Base-by-base conservation (phyloP, 768 basidiomycete genomes). In the Fistulinella prunicolor region DNA sequence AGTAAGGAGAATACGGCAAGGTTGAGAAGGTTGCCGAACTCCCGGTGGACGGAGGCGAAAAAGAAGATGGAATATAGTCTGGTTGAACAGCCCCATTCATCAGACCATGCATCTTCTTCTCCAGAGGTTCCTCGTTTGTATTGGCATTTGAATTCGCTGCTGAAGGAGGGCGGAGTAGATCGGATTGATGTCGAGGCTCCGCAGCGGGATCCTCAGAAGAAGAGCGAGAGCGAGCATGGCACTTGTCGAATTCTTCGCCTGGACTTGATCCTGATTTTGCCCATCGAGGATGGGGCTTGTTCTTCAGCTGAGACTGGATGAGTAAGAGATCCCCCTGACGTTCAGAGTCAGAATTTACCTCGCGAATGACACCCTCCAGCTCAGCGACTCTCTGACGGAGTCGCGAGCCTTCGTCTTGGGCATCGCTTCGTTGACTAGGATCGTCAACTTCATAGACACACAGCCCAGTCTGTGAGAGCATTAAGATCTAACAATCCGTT, bases 361-460 rank as follows among this genome's bases (percentile, higher is more conserved):
- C 86, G n/a, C 89, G 80, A 51, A 91, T 85, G 30, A 90, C 86
- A 42, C 85, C 83, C 65, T 92, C 89, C 1, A 92, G 75, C 58
- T 92, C 89, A 22, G 87, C 87, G 20, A 91, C 84, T 38, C 89
- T 80, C 51, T 81, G 80, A 44, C 86, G 76, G 19, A 91, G 73
- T 30, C 82, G 76, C 28, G 80, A 75, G 37, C 74, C 75, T 61
- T 90, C 88, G 48, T 85, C 84, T 50, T 79, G 77, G 9, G 66
- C 58, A 42, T 70, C 62, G 12, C 68, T 70, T 59, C 79, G 74
- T 64, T 81, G 78, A 50, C 65, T 79, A 21, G 84, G 83, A 57
- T 88, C 86, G 57, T 90, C 88, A 7, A 90, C 80, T 63, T 92
- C 87, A 57, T 92, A 92, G 9, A 90, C 84, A 60, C 89, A 92